A percentile compares a stretch with the other conserved stretches of the same genome.
Conservation (phyloP, 2,329 filamentous ascomycete genomes). For the Coniochaeta sp. region DNA sequence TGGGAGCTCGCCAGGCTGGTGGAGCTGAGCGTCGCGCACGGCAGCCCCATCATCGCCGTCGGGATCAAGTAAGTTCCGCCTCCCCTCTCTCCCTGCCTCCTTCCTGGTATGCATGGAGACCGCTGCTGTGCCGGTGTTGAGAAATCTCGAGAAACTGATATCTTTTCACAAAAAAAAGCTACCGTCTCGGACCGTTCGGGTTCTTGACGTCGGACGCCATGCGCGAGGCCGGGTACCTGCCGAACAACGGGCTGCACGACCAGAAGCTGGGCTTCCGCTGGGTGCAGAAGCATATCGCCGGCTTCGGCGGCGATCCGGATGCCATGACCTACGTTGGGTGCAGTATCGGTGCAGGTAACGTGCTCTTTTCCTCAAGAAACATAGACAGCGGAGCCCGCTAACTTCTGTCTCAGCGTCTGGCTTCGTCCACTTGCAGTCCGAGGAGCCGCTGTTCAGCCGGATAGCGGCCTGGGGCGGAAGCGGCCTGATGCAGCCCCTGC, state of each 20-base stretch:
- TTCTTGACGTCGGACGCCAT: slow-evolving; percentile 42
- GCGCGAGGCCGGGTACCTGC: slow-evolving; percentile 31
- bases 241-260: slow-evolving; percentile 36
- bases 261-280: slow-evolving; percentile 24
- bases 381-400: background rate
- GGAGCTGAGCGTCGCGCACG: slow-evolving; percentile 31
- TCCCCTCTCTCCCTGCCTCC: too few species aligned
- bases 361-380: background rate
- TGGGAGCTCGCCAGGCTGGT: slow-evolving; percentile 39
- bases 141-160: too few species aligned
- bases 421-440: slow-evolving; percentile 3
- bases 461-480: slow-evolving; percentile 2
- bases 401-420: slow-evolving; percentile 1
- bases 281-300: slow-evolving; percentile 22
- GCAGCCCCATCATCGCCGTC: slow-evolving; percentile 37
- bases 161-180: too few species aligned
- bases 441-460: background rate
- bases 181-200: slow-evolving; percentile 34
- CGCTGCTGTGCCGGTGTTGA: too few species aligned
- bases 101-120: too few species aligned
- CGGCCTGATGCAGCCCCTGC: slow-evolving; percentile 3
- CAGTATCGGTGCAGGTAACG: slow-evolving; percentile 37
- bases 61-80: slow-evolving; percentile 33
- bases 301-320: slow-evolving; percentile 25
- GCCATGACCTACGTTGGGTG: slow-evolving; percentile 32